Evolutionary conservation across 805 yeast genomes (phyloP).

Genomic region (Ogataea methanolica): DNA sequence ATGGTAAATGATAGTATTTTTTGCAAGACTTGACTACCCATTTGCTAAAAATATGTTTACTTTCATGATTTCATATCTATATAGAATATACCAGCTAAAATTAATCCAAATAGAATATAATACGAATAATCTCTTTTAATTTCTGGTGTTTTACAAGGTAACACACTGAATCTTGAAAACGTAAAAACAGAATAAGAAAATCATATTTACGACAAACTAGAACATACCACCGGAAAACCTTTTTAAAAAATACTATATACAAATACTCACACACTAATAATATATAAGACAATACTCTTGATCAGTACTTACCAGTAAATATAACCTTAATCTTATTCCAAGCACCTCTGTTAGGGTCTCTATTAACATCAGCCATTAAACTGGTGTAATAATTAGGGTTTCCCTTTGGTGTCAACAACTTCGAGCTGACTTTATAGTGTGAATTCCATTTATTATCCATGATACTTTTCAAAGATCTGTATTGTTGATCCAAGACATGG

Average conservation of each 20-base stretch:
- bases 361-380: constrained; percentile 58
- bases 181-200: too few relatives aligned
- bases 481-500: constrained; percentile 47
- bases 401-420: constrained; percentile 74
- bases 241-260: neutral
- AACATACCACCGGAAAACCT: neutral
- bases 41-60: too few relatives aligned
- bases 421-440: constrained; percentile 61
- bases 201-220: too few relatives aligned
- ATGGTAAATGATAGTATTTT: constrained; percentile 23
- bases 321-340: constrained; percentile 69
- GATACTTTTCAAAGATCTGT: constrained; percentile 51
- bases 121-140: too few relatives aligned
- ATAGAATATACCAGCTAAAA: too few relatives aligned
- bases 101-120: too few relatives aligned
- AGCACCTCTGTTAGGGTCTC: constrained; percentile 58
- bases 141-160: too few relatives aligned
- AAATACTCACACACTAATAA: neutral
- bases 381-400: constrained; percentile 75
- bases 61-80: too few relatives aligned
- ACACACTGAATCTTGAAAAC: too few relatives aligned
- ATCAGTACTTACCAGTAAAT: constrained; percentile 59
- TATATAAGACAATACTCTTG: neutral
- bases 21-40: neutral
- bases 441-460: constrained; percentile 57